Evolutionary conservation across 306 rosid species (phyloP).

Genomic region (Psophocarpus tetragonolobus): DNA sequence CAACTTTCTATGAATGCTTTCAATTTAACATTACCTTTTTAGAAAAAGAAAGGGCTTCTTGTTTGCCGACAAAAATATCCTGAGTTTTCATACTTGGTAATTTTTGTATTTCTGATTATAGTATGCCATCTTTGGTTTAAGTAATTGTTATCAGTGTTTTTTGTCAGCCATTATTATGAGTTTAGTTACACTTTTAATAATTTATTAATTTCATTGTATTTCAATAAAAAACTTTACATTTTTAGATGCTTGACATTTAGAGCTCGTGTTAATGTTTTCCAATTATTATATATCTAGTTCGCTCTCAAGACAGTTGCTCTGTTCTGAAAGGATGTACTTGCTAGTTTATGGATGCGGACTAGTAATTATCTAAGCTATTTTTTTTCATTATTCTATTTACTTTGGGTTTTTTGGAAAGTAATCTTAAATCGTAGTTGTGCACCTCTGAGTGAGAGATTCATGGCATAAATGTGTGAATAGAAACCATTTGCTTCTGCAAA

Average conservation of each 20-base stretch:
- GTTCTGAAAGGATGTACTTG: neutral
- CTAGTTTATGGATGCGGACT: neutral
- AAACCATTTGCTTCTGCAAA: slow-evolving; percentile 3
- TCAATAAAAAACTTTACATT: neutral
- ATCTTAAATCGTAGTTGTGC: neutral
- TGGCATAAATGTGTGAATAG: neutral
- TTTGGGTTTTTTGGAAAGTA: neutral
- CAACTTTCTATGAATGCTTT: slow-evolving; percentile 1
- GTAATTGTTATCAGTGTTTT: neutral
- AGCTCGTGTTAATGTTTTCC: neutral
- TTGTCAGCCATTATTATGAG: neutral
- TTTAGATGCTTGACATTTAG: neutral
- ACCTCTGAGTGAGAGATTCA: neutral
- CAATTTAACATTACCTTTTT: neutral
- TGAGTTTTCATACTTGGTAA: neutral
- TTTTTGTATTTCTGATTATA: neutral
- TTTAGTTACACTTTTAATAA: neutral
- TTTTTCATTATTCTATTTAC: neutral
- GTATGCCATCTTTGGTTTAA: neutral
- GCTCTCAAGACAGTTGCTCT: neutral
- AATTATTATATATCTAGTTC: neutral
- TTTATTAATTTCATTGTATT: neutral
- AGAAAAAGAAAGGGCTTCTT: slow-evolving; percentile 2
- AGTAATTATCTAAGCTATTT: neutral
- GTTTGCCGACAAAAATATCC: neutral